These are phyloP conservation scores for Ceratocystis cubensis DNA, from an alignment of 2,329 filamentous ascomycete genomes.

Conservation along the genomic window DNA sequence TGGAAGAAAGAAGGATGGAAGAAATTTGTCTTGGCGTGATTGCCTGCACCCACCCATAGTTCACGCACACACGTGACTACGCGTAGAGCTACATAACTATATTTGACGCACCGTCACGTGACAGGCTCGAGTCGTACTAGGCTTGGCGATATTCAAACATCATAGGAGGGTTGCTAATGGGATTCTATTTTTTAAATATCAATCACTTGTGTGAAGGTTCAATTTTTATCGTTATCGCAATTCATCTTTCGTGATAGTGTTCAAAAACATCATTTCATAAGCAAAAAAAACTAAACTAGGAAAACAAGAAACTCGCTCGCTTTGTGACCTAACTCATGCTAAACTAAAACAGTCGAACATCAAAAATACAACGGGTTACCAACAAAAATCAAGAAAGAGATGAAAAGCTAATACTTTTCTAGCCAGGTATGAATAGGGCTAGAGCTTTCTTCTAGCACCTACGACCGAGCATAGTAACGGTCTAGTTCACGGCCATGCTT, in stretches of 20 bases:
- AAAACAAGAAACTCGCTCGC: constrained; percentile 16
- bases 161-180: no score
- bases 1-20: neutral
- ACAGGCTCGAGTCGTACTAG: no score
- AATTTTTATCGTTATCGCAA: neutral
- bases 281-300: neutral
- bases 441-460: neutral
- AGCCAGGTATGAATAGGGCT: neutral
- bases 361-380: neutral
- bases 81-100: no score
- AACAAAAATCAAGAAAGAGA: neutral
- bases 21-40: neutral
- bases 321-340: neutral
- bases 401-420: neutral
- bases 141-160: no score
- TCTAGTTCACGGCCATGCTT: constrained; percentile 39
- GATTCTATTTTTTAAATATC: no score
- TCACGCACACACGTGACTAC: no score
- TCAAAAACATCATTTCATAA: neutral
- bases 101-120: no score
- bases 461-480: constrained; percentile 22
- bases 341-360: neutral
- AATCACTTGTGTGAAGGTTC: no score
- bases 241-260: neutral
- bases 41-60: no score